Conservation (phyloP, 208 protist genomes). For the Crithidia brevicula region DNA sequence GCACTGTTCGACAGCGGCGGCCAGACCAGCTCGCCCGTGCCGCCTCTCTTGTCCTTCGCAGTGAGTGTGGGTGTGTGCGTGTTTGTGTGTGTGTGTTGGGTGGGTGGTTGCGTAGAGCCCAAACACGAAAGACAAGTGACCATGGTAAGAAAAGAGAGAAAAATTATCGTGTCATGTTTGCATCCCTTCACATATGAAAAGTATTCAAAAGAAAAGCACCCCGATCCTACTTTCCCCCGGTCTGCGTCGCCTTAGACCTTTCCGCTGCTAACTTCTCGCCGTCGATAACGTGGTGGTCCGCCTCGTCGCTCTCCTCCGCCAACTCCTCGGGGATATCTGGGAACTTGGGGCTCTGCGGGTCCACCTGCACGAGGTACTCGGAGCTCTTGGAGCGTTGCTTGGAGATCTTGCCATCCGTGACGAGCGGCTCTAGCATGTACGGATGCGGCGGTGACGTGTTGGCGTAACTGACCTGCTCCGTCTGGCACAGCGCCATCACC, state of each 20-base stretch:
- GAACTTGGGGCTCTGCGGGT: slow-evolving; percentile 83
- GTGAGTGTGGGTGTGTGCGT: too few relatives aligned
- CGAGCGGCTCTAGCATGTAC: slow-evolving; percentile 87
- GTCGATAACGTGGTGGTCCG: slow-evolving; percentile 1
- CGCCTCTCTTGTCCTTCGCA: too few relatives aligned
- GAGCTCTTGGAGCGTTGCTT: slow-evolving; percentile 73
- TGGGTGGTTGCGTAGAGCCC: too few relatives aligned
- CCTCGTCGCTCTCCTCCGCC: slow-evolving; percentile 31
- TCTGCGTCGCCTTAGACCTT: slow-evolving; percentile 10
- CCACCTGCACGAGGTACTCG: slow-evolving; percentile 56
- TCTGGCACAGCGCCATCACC: slow-evolving; percentile 69
- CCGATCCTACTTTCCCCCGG: neutral
- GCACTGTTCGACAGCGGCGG: too few relatives aligned
- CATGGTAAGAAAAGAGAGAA: too few relatives aligned
- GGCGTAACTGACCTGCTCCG: slow-evolving; percentile 72
- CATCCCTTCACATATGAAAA: too few relatives aligned
- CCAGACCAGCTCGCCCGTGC: too few relatives aligned
- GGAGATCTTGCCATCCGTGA: slow-evolving; percentile 75
- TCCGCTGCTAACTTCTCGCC: slow-evolving; percentile 2
- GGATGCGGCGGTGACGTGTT: slow-evolving; percentile 81
- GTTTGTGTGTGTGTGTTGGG: too few relatives aligned
- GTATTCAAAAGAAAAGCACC: neutral
- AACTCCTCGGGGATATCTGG: slow-evolving; percentile 88
- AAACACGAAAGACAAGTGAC: too few relatives aligned
- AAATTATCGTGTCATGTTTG: too few relatives aligned